Percentiles rank a stretch among this genome's conserved stretches.
These are phyloP conservation scores for Leptodontidium sp. DNA, from an alignment of 2,329 filamentous ascomycete genomes.

Conservation along the genomic window DNA sequence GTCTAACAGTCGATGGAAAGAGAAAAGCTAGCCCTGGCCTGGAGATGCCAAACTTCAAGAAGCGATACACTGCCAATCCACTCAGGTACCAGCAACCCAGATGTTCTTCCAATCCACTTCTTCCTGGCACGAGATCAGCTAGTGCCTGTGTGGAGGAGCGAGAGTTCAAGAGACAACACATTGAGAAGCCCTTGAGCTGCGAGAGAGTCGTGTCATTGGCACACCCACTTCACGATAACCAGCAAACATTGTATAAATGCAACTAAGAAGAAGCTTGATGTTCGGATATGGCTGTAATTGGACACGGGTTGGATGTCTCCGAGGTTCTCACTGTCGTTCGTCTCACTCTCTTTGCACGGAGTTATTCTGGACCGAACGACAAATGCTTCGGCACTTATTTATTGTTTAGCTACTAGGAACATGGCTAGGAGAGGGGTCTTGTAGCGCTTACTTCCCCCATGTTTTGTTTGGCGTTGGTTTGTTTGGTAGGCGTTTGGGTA, in stretches of 20 bases:
- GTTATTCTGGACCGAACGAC: no score
- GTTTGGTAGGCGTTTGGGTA: constrained; percentile 10
- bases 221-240: neutral
- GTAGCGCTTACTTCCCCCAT: neutral
- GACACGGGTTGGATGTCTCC: neutral
- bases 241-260: neutral
- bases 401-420: neutral
- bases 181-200: neutral
- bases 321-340: neutral
- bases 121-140: neutral
- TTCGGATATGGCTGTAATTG: neutral
- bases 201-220: constrained; percentile 7
- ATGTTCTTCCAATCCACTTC: neutral
- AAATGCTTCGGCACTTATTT: neutral
- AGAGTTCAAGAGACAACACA: neutral
- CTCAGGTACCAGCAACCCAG: neutral
- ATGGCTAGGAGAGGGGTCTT: neutral
- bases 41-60: neutral
- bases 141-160: neutral
- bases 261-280: neutral
- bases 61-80: neutral
- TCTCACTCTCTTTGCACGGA: no score
- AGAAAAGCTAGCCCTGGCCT: constrained; percentile 8
- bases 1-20: neutral
- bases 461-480: neutral